These are phyloP conservation scores for Tulasnella sp. DNA, from an alignment of 768 basidiomycete genomes.

Conservation along the genomic window DNA sequence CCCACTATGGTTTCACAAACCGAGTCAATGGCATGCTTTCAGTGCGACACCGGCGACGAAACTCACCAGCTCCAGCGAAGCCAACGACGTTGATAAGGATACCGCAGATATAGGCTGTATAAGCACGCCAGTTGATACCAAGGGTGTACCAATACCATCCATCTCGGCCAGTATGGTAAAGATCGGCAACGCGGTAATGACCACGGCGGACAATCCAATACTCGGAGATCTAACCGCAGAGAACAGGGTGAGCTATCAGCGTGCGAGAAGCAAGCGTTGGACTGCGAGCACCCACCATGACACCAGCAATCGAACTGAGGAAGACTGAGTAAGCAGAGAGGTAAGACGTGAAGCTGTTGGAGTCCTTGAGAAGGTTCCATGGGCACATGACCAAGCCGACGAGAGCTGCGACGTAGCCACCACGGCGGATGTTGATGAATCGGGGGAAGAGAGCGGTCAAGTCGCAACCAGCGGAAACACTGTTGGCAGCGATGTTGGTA, in stretches of 20 bases:
- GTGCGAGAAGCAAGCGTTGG: neutral
- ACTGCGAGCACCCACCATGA: slow-evolving; percentile 58
- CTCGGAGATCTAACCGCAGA: slow-evolving; percentile 58
- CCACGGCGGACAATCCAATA: slow-evolving; percentile 76
- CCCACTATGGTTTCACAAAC: slow-evolving; percentile 48
- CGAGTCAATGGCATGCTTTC: neutral
- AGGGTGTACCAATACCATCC: slow-evolving; percentile 78
- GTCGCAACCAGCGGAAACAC: slow-evolving; percentile 81
- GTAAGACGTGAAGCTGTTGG: slow-evolving; percentile 78
- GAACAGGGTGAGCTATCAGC: neutral
- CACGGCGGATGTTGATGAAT: slow-evolving; percentile 82
- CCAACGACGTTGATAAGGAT: slow-evolving; percentile 83
- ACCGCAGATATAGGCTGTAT: slow-evolving; percentile 68
- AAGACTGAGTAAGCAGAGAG: slow-evolving; percentile 76
- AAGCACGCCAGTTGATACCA: slow-evolving; percentile 73
- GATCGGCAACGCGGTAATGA: slow-evolving; percentile 69
- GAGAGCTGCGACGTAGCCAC: slow-evolving; percentile 80
- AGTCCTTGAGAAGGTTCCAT: slow-evolving; percentile 52
- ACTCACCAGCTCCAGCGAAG: slow-evolving; percentile 69
- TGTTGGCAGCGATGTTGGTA: slow-evolving; percentile 82
- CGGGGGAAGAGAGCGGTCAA: slow-evolving; percentile 76
- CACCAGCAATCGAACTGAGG: slow-evolving; percentile 77
- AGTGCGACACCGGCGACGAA: too few relatives aligned
- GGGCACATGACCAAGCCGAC: slow-evolving; percentile 76
- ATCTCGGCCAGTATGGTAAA: slow-evolving; percentile 60